Conservation (phyloP, 352 stramenopile species). For the Globisporangium radiosum region DNA sequence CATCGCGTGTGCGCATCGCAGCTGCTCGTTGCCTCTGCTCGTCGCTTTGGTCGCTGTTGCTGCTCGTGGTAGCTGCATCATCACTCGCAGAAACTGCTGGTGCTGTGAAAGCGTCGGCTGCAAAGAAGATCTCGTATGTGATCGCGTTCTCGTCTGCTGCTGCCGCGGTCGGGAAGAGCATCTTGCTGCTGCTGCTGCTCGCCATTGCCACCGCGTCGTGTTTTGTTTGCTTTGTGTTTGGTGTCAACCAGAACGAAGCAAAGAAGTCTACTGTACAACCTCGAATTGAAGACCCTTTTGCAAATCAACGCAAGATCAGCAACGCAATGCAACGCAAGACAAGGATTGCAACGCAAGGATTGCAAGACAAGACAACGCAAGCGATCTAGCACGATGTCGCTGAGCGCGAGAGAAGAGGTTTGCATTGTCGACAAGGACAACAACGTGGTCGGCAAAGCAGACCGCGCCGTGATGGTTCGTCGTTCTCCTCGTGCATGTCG, state of each 20-base stretch:
- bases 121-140: slow-evolving; percentile 38
- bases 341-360: neutral
- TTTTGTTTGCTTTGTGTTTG: neutral
- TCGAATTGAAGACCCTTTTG: too few species aligned
- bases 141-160: slow-evolving; percentile 13
- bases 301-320: too few species aligned
- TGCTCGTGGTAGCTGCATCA: too few species aligned
- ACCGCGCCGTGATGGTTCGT: slow-evolving; percentile 73
- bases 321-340: neutral
- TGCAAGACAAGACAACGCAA: neutral
- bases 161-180: slow-evolving; percentile 1
- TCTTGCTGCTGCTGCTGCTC: neutral
- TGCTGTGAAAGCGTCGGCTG: neutral
- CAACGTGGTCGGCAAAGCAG: slow-evolving; percentile 75
- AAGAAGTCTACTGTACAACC: too few species aligned
- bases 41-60: neutral
- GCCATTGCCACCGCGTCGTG: neutral
- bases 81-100: neutral
- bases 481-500: neutral
- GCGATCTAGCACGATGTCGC: slow-evolving; percentile 17
- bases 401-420: slow-evolving; percentile 66
- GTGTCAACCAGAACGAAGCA: too few species aligned
- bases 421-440: slow-evolving; percentile 80
- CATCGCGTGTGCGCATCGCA: slow-evolving; percentile 11
- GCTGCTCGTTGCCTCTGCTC: slow-evolving; percentile 3